These are phyloP conservation scores for Daldinia concentrica DNA, from an alignment of 495 filamentous ascomycete genomes.

Conservation along the genomic window DNA sequence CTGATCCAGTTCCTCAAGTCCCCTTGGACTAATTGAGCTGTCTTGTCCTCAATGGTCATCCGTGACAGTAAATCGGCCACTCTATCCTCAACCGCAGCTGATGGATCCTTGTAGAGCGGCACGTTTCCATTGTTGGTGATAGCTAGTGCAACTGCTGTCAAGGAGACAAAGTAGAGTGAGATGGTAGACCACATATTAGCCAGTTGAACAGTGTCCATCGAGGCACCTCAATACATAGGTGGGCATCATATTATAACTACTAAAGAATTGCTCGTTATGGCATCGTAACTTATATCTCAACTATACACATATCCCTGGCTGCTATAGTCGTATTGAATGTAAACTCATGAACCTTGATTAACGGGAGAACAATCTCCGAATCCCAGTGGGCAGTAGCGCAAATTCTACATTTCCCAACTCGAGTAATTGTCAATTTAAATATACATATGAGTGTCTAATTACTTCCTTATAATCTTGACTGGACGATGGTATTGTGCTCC, in stretches of 20 bases:
- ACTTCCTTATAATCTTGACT: neutral
- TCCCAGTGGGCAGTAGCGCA: neutral
- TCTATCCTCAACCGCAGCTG: conserved; percentile 66
- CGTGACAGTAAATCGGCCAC: conserved; percentile 70
- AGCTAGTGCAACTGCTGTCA: conserved; percentile 12
- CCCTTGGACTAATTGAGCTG: conserved; percentile 71
- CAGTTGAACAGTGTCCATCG: neutral
- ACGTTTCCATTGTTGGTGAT: conserved; percentile 14
- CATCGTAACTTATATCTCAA: conserved; percentile 22
- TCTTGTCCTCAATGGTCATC: conserved; percentile 78
- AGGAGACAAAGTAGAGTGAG: conserved; percentile 9
- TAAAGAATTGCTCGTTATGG: neutral
- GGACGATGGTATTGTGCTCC: neutral
- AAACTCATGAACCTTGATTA: conserved; percentile 5
- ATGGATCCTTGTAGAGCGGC: conserved; percentile 68
- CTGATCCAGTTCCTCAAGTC: conserved; percentile 79
- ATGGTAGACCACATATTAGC: conserved; percentile 17
- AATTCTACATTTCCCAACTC: neutral
- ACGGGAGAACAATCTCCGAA: conserved; percentile 33
- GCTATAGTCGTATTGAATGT: conserved; percentile 24
- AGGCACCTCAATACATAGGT: conserved; percentile 2
- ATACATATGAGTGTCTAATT: neutral
- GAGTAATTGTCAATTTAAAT: neutral
- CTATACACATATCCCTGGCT: conserved; percentile 12
- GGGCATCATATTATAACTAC: too few species aligned